Percentiles rank a stretch among this genome's conserved stretches.
Conservation (phyloP, 768 basidiomycete species). For the Serendipita sp. region DNA sequence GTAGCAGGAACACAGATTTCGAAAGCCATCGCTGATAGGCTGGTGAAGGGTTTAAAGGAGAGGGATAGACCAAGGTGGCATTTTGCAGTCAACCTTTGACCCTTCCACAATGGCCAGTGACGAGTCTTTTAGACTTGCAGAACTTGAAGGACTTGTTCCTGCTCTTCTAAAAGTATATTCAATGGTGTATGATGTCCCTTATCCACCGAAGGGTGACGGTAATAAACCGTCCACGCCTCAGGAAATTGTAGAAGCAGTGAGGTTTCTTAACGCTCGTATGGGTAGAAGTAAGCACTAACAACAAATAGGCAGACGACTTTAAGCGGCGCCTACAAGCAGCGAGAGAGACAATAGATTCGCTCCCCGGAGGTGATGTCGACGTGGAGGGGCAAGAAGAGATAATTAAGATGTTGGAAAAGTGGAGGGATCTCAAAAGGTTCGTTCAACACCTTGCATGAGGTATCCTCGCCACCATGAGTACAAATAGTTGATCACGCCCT, state of each 20-base stretch:
- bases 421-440: slow-evolving; percentile 3
- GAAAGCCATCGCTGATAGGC: background rate
- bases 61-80: background rate
- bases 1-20: slow-evolving; percentile 83
- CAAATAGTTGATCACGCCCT: background rate
- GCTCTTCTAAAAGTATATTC: background rate
- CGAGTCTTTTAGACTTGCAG: background rate
- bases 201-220: background rate
- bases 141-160: background rate
- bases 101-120: background rate
- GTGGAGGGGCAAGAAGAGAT: background rate
- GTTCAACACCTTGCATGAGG: background rate
- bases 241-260: background rate
- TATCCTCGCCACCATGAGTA: too few relatives aligned
- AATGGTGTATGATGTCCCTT: background rate
- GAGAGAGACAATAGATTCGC: background rate
- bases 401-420: slow-evolving; percentile 6
- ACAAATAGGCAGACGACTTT: background rate
- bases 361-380: background rate
- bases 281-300: background rate
- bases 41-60: background rate
- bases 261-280: background rate
- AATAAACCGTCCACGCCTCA: background rate
- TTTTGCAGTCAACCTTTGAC: background rate
- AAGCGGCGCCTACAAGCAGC: background rate